Base-by-base conservation (phyloP, 805 yeast genomes). In the Metschnikowia corniflorae region DNA sequence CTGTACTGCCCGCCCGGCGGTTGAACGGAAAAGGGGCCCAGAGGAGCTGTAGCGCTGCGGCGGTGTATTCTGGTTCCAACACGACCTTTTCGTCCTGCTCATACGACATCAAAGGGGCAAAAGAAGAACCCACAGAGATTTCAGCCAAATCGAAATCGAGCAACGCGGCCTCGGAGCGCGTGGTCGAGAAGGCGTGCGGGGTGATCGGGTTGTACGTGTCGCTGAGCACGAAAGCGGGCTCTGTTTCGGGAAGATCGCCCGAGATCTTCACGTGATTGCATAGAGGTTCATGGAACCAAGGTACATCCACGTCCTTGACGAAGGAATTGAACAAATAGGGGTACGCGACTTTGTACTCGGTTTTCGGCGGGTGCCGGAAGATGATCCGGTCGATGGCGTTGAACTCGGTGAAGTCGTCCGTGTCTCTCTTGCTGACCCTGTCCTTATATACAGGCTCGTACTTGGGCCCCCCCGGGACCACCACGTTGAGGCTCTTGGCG, bases 401-500 rank as follows among this genome's bases (percentile, higher is more conserved):
- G 63, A 93, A 89, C 57, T 91, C 97, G 37, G 85, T 86, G 58
- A 74, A 84, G 55, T 89, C 97, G 42, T 83, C 91, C 18, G 58
- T 57, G 30, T 78, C 84, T 16, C 75, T 76, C 18, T 72, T 71
- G 47, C 79, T 79, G 25, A 69, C 65, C 32, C 55, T 56, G 35
- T 82, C 85, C 42, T 80, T 78, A 61, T 71, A 78, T 12, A 89
- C 61, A 0, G 95, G 95, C 61, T 89, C 97, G 60, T 88, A 93
- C 55, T 83, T 86, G 9, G 99, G 97, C 0, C 98, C 99, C 9
- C 96, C 96, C 0, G 97, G 96, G 22, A 93, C 69, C 1, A 95
- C 82, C 29, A 81, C 72, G 52, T 89, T 87, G 33, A 93, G 69
- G 7, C 95, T 91, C 54, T 93, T 93, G 0, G 97, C 95, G 0